A percentile compares a stretch with the other conserved stretches of the same genome.
Evolutionary conservation across 139 green algal species (phyloP).

Genomic region (Auxenochlorella protothecoides): DNA sequence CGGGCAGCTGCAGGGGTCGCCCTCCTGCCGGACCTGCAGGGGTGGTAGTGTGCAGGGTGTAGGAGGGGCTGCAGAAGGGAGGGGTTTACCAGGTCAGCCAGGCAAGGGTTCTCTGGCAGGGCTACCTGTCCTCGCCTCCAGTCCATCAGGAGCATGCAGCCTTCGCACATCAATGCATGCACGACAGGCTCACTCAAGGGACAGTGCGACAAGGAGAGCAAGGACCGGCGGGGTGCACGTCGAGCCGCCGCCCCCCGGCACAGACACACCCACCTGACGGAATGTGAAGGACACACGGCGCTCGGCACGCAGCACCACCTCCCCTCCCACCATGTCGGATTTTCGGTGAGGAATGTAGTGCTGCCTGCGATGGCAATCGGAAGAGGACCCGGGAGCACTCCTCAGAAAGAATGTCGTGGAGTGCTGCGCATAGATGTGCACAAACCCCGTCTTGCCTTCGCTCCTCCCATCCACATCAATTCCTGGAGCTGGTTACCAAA

Average conservation of each 20-base stretch:
- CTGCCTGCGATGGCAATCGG: constrained; percentile 10
- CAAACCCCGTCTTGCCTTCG: no score
- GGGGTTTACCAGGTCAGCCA: no score
- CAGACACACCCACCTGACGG: constrained; percentile 39
- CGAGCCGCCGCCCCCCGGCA: constrained; percentile 34
- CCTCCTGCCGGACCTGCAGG: not conserved
- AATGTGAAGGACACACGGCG: constrained; percentile 82
- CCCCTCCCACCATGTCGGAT: constrained; percentile 44
- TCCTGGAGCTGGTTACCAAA: not conserved
- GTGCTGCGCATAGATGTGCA: constrained; percentile 48
- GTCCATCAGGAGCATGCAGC: no score
- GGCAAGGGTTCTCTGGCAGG: no score
- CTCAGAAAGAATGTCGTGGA: constrained; percentile 9
- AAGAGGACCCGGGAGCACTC: not conserved
- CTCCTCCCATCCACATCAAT: no score
- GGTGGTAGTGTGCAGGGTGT: no score
- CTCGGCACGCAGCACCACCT: constrained; percentile 22
- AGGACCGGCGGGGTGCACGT: no score
- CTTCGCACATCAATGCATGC: not conserved
- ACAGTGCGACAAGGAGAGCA: no score
- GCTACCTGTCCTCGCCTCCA: no score
- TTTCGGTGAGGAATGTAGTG: constrained; percentile 94
- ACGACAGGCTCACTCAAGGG: no score
- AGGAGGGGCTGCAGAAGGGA: no score
- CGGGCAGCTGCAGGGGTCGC: constrained; percentile 59